Evolutionary conservation across 805 yeast species (phyloP), one percentile per base, ranked within the genome.

Genomic region (Torulaspora delbrueckii): DNA sequence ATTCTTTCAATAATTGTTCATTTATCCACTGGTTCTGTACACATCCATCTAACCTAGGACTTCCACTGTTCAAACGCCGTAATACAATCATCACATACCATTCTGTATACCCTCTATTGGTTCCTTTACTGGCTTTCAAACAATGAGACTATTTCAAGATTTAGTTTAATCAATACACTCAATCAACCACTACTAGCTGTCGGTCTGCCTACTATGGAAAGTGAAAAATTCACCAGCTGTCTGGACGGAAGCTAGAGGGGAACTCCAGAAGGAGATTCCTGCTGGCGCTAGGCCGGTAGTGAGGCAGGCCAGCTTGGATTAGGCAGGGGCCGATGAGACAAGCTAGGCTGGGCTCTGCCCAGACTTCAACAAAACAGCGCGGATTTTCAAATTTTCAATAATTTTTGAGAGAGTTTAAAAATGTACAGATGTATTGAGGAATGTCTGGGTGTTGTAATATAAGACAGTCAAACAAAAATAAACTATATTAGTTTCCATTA

Each of bases 21-120:
- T 14, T 31, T 16, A 10, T 31, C 34, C 19, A 31, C 34, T 31
- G 34, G 3, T 16, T 31, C 19, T 18, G 19, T 31, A 26, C 30
- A n/a, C 13, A 26, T 26, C 30, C 30, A 8, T n/a, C 2, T 5
- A 10, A 12, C 30, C 30, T 26, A 7, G 30, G 34, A 8, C 12
- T 18, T 16, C 19, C 19, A 14, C 19, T 31, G 12, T 14, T 31
- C 23, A 16, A 16, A 14, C 34, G 34, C 19, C 34, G 12, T 8
- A 16, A 5, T 14, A 18, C 9, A 23, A 7, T 31, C 33, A 18
- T 28, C 32, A 57, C 62, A 57, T 57, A 57, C 62, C 62, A 57
- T 57, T 56, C 57, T 53, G 58, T 54, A 49, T 52, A 55, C 54
- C 59, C 62, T 56, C 54, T 51, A 52, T 53, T 48, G 53, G 53